Base-by-base conservation (phyloP, 192 early-diverging fungal genomes). In the Backusella parvicylindrica region DNA sequence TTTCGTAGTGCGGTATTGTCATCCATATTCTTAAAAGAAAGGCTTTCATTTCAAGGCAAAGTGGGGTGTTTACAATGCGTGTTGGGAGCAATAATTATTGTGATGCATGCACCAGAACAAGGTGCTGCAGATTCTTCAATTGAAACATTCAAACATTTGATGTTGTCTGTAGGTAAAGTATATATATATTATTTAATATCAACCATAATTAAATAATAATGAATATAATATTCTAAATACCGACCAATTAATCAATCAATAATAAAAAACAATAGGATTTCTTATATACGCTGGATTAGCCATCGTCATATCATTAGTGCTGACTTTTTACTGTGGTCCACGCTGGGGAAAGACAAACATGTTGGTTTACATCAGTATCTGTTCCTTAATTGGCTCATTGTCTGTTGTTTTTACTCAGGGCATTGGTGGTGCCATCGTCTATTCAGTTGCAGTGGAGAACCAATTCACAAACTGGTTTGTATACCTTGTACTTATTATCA, bases 11-110 rank as follows among this genome's bases (percentile, higher is more conserved):
- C 96, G 0, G 85, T 98, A 7, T 79, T 96, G 32, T 93, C 95
- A 0, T 94, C 92, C 0, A 82, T 96, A 6, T 98, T 98, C 75
- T 79, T 98, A 15, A 90, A 92, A 47, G 96, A 98, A 77, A 84
- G 88, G 53, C 86, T 98, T 69, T 91, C 86, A 68, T 83, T 86
- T 15, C 90, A 94, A 43, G 96, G 96, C 69, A 93, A 92, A 77
- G 88, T 96, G 16, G 96, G 96, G 3, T 96, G 95, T 75, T 89
- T 92, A 12, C 90, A 94, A 68, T 96, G 95, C 70, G 88, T 98
- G 38, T 82, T 98, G 53, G 92, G 92, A 35, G 94, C 94, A 16
- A 89, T 94, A 16, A 84, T 97, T 60, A 92, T 95, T 64, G 92
- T 96, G 6, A 82, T 97, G 40, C 94, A 95, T 69, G 90, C 93